Conservation (phyloP, 2,329 filamentous ascomycete genomes). For the Fusarium armeniacum region DNA sequence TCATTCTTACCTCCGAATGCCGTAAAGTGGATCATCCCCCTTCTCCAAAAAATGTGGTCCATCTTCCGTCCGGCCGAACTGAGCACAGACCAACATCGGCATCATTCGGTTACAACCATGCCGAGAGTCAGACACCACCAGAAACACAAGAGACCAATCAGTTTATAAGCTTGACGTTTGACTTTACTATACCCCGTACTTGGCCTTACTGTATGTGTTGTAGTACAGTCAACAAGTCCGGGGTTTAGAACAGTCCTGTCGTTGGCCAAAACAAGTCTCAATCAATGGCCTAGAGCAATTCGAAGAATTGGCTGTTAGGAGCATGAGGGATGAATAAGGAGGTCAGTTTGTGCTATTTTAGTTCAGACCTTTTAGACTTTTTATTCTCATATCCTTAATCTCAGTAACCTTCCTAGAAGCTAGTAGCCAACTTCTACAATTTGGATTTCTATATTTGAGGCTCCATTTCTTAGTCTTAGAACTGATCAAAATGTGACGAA, state of each 20-base stretch:
- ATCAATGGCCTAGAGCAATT: too few relatives aligned
- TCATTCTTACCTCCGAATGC: conserved; percentile 13
- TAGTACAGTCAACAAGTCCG: not conserved
- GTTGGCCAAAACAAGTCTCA: too few relatives aligned
- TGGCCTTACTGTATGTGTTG: not conserved
- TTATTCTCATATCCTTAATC: too few relatives aligned
- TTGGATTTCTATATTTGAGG: too few relatives aligned
- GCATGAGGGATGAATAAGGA: too few relatives aligned
- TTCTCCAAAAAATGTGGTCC: conserved; percentile 33
- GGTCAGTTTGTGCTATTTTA: too few relatives aligned
- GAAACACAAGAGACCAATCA: not conserved
- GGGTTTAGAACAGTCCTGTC: not conserved
- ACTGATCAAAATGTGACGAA: too few relatives aligned
- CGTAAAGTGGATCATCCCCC: conserved; percentile 24
- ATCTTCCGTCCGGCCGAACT: conserved; percentile 49
- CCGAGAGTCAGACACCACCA: not conserved
- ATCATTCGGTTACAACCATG: conserved; percentile 45
- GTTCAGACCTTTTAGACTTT: too few relatives aligned
- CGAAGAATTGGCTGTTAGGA: too few relatives aligned
- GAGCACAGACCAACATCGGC: conserved; percentile 50
- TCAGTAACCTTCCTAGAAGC: too few relatives aligned
- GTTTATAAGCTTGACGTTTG: not conserved
- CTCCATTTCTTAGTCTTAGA: too few relatives aligned
- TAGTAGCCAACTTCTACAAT: too few relatives aligned
- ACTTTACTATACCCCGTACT: not conserved